Evolutionary conservation across 1,139 yeast species (phyloP), one percentile per base, ranked within the genome.

Genomic region (Yamadazyma triangularis): DNA sequence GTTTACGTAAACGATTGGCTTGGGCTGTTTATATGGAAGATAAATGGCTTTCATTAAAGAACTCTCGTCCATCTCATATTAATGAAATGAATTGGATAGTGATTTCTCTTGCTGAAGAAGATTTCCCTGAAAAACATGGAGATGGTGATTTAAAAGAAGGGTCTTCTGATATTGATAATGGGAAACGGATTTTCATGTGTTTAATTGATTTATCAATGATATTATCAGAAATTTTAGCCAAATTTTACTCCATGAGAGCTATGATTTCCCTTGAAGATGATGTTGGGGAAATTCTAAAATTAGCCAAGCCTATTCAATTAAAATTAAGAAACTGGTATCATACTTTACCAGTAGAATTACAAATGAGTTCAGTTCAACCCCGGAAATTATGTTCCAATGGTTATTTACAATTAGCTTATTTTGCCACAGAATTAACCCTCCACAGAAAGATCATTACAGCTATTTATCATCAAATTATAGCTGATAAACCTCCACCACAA

Each of bases 21-120:
- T 88, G 96, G 96, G 95, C 96, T 0, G 93, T 86, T 2, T 87
- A 77, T 67, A 65, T 83, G 34, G 94, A 86, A 54, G 95, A 86
- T 48, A 86, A 87, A 51, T 88, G 96, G 96, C 66, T 81, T 4
- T 65, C 94, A 1, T 58, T 87, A 26, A 74, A 77, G 36, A 91
- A 86, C 48, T 74, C 89, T 0, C 63, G 95, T 28, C 93, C 94
- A 1, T 79, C 94, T 0, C 95, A 86, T 56, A 70, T 76, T 5
- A 62, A 75, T 34, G 79, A 77, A 9, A 58, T 65, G 34, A 82
- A 83, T 50, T 84, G 93, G 91, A 60, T 78, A 22, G 87, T 83
- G 1, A 65, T 70, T 28, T 64, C 73, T 25, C 65, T 85, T 15
- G 60, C 71, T 1, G 81, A 78, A 41, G 89, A 79, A 34, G 93